These are phyloP conservation scores for Gremmenia infestans DNA, from an alignment of 2,329 filamentous ascomycete genomes.

Conservation along the genomic window DNA sequence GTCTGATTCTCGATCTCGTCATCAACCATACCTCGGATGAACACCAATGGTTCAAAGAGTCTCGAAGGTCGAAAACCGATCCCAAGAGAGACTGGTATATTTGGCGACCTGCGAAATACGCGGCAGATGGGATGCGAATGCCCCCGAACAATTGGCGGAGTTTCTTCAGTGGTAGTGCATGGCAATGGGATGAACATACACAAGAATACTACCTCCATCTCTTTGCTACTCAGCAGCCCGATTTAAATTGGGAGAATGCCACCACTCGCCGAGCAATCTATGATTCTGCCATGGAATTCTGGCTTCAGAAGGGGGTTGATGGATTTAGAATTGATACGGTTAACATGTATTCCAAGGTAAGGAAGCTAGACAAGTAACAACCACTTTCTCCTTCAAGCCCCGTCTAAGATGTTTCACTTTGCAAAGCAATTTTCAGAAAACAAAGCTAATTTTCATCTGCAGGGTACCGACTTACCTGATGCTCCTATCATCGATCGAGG, in stretches of 20 bases:
- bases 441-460: neutral
- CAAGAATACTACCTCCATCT: constrained; percentile 73
- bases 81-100: constrained; percentile 60
- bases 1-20: constrained; percentile 69
- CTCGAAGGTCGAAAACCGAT: constrained; percentile 43
- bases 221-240: constrained; percentile 71
- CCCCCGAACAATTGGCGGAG: constrained; percentile 71
- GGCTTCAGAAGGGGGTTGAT: constrained; percentile 68
- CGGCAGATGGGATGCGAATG: constrained; percentile 52
- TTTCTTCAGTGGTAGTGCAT: constrained; percentile 57
- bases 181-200: constrained; percentile 68
- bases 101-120: constrained; percentile 54
- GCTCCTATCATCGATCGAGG: constrained; percentile 48
- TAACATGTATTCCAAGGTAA: constrained; percentile 62
- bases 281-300: constrained; percentile 68
- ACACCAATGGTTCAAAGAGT: constrained; percentile 60
- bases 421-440: neutral
- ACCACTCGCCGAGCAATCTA: constrained; percentile 66
- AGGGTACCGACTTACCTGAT: constrained; percentile 49
- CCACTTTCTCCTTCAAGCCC: neutral
- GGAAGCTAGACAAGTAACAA: neutral
- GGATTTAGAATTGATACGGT: constrained; percentile 74
- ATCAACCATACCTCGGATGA: constrained; percentile 73
- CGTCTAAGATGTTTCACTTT: neutral
- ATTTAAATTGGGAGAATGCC: constrained; percentile 79